Conservation (phyloP, 148 eudicot species). For the Dianthus caryophyllus region DNA sequence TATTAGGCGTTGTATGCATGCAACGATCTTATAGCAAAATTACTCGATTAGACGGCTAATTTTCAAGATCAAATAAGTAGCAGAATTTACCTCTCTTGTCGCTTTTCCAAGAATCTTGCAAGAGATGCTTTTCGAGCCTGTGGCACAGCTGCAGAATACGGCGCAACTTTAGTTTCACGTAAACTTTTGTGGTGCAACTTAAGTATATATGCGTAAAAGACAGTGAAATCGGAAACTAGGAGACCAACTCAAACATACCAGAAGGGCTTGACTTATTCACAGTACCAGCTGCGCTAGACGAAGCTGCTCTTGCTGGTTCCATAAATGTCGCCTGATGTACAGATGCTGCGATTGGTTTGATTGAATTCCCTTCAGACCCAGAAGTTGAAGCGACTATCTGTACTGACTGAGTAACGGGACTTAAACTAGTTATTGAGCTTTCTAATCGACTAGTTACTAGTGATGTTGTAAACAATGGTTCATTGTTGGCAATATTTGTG, state of each 20-base stretch:
- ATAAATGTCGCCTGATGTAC: slow-evolving; percentile 16
- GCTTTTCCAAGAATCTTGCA: slow-evolving; percentile 63
- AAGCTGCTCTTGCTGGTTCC: slow-evolving; percentile 28
- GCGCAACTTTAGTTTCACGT: not conserved
- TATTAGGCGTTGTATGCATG: too few species aligned
- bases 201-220: too few species aligned
- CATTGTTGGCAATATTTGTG: not conserved
- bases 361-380: slow-evolving; percentile 18
- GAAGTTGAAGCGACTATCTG: slow-evolving; percentile 22
- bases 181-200: not conserved
- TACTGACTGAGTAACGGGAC: slow-evolving; percentile 18
- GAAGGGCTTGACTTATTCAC: slow-evolving; percentile 20
- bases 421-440: slow-evolving; percentile 26
- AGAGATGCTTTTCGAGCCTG: slow-evolving; percentile 67
- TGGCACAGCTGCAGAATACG: slow-evolving; percentile 52
- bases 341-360: slow-evolving; percentile 20
- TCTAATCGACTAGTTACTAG: slow-evolving; percentile 17
- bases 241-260: slow-evolving; percentile 24
- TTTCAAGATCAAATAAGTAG: not conserved
- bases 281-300: slow-evolving; percentile 19
- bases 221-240: not conserved
- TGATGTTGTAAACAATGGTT: slow-evolving; percentile 13
- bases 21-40: too few species aligned
- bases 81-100: slow-evolving; percentile 53
- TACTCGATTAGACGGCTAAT: too few species aligned